Base-by-base conservation (phyloP, 768 basidiomycete genomes). In the Lactifluus volemus region DNA sequence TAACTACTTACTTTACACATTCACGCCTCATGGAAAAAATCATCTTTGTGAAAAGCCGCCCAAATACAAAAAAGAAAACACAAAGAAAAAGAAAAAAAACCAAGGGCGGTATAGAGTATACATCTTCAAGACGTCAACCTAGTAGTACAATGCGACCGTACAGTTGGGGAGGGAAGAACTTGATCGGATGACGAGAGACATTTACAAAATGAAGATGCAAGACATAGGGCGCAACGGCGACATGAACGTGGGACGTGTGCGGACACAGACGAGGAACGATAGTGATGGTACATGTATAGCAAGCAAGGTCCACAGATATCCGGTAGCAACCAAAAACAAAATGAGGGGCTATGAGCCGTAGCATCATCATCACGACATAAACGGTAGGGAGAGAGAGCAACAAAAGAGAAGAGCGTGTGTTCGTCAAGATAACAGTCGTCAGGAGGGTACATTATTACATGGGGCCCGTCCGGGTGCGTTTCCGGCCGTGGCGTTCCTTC, bases 221-320 rank as follows among this genome's bases (percentile, higher is more conserved):
- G 50, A 61, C 60, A 58, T 56, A 58, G 55, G 55, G 47, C 60
- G 51, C 55, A 58, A 57, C 44, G 8, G 14, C 50, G 36, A 41
- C 55, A 53, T 58, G 51, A 53, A 30, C 39, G 52, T 57, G 56
- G 25, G 56, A 58, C 51, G 55, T 61, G 60, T 52, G 42, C 54
- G 51, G 39, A 34, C 48, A 53, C 39, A 9, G 51, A 15, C 39
- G 50, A 47, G 14, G 53, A 57, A 29, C 6, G 45, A 58, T 53
- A 10, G 56, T 58, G 47, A 51, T 62, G 47, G 56, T 62, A 62
- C 61, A 62, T 52, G 50, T 19, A 62, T 57, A 53, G 56, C 61
- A 62, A 7, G 51, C 51, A 34, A 49, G 45, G 61, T 62, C 61
- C 61, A n/a, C 51, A 48, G 9, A 32, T 49, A 49, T 32, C 45